Evolutionary conservation across 106 monocot species (phyloP), one percentile per base, ranked within the genome.

Genomic region (Allium sativum): DNA sequence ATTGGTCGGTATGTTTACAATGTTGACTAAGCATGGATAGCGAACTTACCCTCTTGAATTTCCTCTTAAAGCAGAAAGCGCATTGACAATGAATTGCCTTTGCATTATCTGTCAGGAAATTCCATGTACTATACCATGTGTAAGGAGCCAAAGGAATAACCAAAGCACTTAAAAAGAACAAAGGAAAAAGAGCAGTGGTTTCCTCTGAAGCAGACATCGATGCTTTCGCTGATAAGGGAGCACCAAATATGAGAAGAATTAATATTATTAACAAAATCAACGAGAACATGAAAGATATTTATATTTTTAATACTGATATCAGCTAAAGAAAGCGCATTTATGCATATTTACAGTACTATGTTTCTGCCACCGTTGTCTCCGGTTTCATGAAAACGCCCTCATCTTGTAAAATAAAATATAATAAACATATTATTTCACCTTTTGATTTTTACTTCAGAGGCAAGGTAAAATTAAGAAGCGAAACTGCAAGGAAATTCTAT

Each of bases 81-180:
- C 92, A 92, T 13, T 76, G 77, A 58, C 92, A 92, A 66, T 87
- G 78, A 46, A 83, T 81, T 12, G 53, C 73, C 83, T 77, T 87
- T 59, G 65, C 67, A 68, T 84, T 87, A 50, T 58, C 63, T 10
- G 78, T 76, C 6, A 62, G 54, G 11, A 77, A 69, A 46, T 64
- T 65, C 13, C 52, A 79, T 1, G 81, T 41, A 61, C 74, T 80
- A 18, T 70, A 13, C 19, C 81, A 69, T 7, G 92, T 84, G 46
- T 84, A 87, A 9, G 92, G 87, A 51, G 87, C 78, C 42, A 92
- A 73, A 52, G 84, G 87, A 15, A 92, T 71, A 15, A 84, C 84
- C 66, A 87, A 80, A 48, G 87, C 81, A 50, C 84, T 92, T 44
- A 92, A 72, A 21, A 92, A 74, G 56, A 92, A 92, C 9, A 92